Percentiles rank a stretch among this genome's conserved stretches.
Evolutionary conservation across 108 stramenopile genomes (phyloP).

Genomic region (Nitzschia sp.): DNA sequence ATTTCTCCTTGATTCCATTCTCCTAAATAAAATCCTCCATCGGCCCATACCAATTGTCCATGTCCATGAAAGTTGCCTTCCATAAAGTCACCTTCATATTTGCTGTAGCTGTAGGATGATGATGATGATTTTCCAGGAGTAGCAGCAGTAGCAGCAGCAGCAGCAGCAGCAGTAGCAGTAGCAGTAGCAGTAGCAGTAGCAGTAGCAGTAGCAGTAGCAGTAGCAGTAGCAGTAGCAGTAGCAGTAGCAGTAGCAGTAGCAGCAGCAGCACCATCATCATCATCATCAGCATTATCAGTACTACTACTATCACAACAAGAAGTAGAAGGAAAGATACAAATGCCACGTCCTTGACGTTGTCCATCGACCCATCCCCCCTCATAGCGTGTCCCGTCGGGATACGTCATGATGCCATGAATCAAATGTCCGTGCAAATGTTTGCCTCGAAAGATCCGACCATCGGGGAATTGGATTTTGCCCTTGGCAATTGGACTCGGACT

Average conservation of each 20-base stretch:
- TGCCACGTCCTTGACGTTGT: constrained; percentile 25
- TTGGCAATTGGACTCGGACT: neutral
- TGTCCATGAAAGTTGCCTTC: constrained; percentile 34
- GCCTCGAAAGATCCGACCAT: constrained; percentile 6
- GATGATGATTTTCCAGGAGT: too few species aligned
- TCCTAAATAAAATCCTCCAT: constrained; percentile 47
- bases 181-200: too few species aligned
- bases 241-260: too few species aligned
- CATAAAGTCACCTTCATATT: constrained; percentile 36
- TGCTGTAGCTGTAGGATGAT: too few species aligned
- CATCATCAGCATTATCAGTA: too few species aligned
- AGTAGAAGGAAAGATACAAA: constrained; percentile 31
- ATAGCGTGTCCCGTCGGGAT: constrained; percentile 10
- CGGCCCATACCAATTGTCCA: constrained; percentile 36
- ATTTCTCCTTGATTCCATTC: constrained; percentile 40
- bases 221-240: too few species aligned
- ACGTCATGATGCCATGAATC: neutral
- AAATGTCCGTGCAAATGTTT: constrained; percentile 1
- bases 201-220: too few species aligned
- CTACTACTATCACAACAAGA: too few species aligned
- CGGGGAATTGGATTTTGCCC: neutral
- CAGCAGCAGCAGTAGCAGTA: too few species aligned
- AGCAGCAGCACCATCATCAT: too few species aligned
- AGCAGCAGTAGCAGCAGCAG: too few species aligned
- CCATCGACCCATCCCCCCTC: constrained; percentile 12